Evolutionary conservation across 495 filamentous ascomycete species (phyloP).

Genomic region (Hypoxylon fragiforme): DNA sequence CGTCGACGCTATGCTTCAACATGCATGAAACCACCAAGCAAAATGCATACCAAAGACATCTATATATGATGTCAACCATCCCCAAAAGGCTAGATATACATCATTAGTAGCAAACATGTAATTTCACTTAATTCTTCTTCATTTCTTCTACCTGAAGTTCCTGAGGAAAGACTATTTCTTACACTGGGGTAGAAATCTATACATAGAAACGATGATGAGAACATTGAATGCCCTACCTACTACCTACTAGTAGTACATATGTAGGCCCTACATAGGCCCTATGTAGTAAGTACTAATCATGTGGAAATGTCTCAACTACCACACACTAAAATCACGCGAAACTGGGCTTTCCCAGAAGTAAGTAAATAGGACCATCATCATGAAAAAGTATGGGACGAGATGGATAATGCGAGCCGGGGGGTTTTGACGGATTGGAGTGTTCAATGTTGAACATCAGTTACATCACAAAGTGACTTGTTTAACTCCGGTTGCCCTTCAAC

Average conservation of each 20-base stretch:
- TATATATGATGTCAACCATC: slow-evolving; percentile 32
- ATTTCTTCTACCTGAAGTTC: slow-evolving; percentile 3
- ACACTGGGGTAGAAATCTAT: too few species aligned
- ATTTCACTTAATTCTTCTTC: not conserved
- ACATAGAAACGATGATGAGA: too few species aligned
- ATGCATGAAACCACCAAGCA: slow-evolving; percentile 31
- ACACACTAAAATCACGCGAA: slow-evolving; percentile 1
- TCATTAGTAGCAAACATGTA: not conserved
- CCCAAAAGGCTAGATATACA: slow-evolving; percentile 15
- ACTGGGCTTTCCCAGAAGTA: slow-evolving; percentile 4
- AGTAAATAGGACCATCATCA: not conserved
- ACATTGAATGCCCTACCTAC: too few species aligned
- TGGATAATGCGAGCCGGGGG: slow-evolving; percentile 18
- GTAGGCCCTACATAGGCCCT: too few species aligned
- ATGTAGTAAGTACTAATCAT: too few species aligned
- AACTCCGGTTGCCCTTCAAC: too few species aligned
- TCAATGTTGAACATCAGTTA: too few species aligned
- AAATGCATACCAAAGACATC: slow-evolving; percentile 11
- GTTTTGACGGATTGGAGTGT: too few species aligned
- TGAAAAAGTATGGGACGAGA: slow-evolving; percentile 15
- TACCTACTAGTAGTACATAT: too few species aligned
- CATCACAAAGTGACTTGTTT: too few species aligned
- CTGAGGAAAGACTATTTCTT: too few species aligned
- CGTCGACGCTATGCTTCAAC: not conserved
- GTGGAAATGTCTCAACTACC: too few species aligned